Conservation (phyloP, 345 rosid species). For the Syzygium aromaticum region DNA sequence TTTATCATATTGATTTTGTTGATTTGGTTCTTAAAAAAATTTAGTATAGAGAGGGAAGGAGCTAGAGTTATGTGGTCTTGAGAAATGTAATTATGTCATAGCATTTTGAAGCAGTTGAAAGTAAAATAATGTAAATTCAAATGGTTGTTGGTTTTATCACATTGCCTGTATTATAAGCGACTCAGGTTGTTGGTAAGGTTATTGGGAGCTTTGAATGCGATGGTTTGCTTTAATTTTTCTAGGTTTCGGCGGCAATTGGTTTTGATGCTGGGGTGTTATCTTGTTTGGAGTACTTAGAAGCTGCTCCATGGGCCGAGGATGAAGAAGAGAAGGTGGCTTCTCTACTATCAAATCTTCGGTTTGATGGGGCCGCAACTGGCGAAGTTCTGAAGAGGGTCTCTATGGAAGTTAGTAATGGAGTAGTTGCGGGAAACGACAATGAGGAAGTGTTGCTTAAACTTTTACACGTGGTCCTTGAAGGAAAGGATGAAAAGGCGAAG, state of each 20-base stretch:
- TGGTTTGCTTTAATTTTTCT: conserved; percentile 7
- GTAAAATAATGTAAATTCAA: background rate
- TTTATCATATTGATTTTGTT: background rate
- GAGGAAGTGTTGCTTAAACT: conserved; percentile 86
- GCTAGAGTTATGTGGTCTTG: background rate
- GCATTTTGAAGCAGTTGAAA: background rate
- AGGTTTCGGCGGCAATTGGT: conserved; percentile 97
- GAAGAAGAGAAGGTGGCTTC: conserved; percentile 93
- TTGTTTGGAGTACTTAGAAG: conserved; percentile 95
- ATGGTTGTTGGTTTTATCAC: background rate
- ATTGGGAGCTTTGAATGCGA: background rate
- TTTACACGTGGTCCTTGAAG: conserved; percentile 84
- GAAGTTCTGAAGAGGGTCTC: conserved; percentile 95
- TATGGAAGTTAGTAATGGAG: conserved; percentile 47
- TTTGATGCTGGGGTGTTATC: conserved; percentile 95
- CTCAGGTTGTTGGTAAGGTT: background rate
- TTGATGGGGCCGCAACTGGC: conserved; percentile 88
- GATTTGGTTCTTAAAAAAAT: background rate
- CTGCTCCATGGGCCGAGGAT: conserved; percentile 99
- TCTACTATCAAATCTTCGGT: conserved; percentile 67
- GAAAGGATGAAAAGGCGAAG: conserved; percentile 93
- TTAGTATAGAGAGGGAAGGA: background rate
- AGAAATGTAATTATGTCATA: background rate
- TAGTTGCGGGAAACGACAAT: conserved; percentile 38
- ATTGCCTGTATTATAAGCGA: background rate